Conservation (phyloP, 257 asterid genomes). For the Verbascum thapsus region DNA sequence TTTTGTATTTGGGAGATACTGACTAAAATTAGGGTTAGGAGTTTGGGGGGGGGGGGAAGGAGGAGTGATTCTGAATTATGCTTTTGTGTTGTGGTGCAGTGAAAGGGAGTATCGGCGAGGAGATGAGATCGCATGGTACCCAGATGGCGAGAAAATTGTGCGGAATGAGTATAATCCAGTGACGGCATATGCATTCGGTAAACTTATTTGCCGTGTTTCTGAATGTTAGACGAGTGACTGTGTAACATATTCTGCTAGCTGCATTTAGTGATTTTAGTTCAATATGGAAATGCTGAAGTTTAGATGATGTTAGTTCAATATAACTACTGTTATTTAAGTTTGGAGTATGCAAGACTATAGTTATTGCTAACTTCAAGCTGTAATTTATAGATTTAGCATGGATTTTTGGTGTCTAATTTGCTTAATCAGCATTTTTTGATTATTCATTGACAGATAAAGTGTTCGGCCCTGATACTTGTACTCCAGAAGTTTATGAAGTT, state of each 20-base stretch:
- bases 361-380: not conserved
- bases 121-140: slow-evolving; percentile 89
- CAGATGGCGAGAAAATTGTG: slow-evolving; percentile 82
- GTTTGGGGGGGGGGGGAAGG: slow-evolving; percentile 32
- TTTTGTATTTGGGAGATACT: slow-evolving; percentile 29
- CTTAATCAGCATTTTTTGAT: slow-evolving; percentile 8
- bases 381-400: slow-evolving; percentile 1
- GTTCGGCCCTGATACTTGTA: slow-evolving; percentile 75
- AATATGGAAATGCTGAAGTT: slow-evolving; percentile 12
- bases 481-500: slow-evolving; percentile 89
- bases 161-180: slow-evolving; percentile 85
- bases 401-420: slow-evolving; percentile 17
- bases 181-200: slow-evolving; percentile 95
- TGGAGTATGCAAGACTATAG: not conserved
- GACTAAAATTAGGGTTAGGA: slow-evolving; percentile 40
- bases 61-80: slow-evolving; percentile 31
- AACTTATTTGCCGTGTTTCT: slow-evolving; percentile 21
- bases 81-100: slow-evolving; percentile 48
- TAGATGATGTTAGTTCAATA: slow-evolving; percentile 7
- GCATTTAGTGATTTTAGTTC: slow-evolving; percentile 21
- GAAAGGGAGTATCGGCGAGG: slow-evolving; percentile 92
- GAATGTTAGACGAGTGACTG: slow-evolving; percentile 1
- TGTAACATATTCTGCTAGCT: slow-evolving; percentile 16
- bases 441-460: slow-evolving; percentile 65
- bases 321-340: not conserved